A percentile compares a stretch with the other conserved stretches of the same genome.
phyloP scores from a whole-genome alignment of 108 stramenopile genomes.

The Nitzschia sp. region DNA sequence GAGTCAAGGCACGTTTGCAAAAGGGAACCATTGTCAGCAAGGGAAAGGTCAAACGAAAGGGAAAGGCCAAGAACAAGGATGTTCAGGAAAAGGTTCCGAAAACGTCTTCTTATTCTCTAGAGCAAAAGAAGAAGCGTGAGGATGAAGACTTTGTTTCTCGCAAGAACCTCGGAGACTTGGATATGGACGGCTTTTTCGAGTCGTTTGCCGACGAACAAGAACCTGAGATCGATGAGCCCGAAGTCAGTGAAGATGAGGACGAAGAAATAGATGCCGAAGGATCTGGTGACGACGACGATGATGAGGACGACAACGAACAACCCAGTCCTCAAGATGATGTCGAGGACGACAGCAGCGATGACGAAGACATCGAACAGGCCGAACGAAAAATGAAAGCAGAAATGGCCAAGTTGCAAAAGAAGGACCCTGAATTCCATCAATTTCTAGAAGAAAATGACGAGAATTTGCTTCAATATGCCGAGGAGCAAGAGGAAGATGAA shows the following conservation, averaged over 20 bases:
- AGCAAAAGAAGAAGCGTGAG: slow-evolving; percentile 27
- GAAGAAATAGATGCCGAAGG: slow-evolving; percentile 32
- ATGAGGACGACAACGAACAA: slow-evolving; percentile 37
- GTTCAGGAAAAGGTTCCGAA: not conserved
- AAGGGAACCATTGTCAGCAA: slow-evolving; percentile 74
- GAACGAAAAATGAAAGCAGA: slow-evolving; percentile 74
- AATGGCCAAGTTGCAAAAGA: slow-evolving; percentile 68
- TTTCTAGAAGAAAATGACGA: slow-evolving; percentile 85
- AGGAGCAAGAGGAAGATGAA: slow-evolving; percentile 57
- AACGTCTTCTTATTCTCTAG: slow-evolving; percentile 20
- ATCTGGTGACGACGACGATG: slow-evolving; percentile 38
- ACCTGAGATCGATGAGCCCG: slow-evolving; percentile 28
- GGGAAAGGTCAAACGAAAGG: slow-evolving; percentile 54
- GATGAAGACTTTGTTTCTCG: slow-evolving; percentile 33
- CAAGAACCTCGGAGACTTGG: slow-evolving; percentile 45
- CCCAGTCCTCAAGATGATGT: slow-evolving; percentile 25
- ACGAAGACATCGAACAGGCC: slow-evolving; percentile 73
- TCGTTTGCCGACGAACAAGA: slow-evolving; percentile 30
- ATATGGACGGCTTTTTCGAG: slow-evolving; percentile 54
- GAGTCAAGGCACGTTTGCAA: slow-evolving; percentile 61
- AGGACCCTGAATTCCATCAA: slow-evolving; percentile 90
- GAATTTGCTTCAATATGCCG: slow-evolving; percentile 66
- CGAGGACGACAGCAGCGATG: slow-evolving; percentile 57
- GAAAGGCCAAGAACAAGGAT: slow-evolving; percentile 1
- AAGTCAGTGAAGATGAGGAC: slow-evolving; percentile 27